Conservation (phyloP, 192 early-diverging fungal species). For the Funneliformis geosporum region DNA sequence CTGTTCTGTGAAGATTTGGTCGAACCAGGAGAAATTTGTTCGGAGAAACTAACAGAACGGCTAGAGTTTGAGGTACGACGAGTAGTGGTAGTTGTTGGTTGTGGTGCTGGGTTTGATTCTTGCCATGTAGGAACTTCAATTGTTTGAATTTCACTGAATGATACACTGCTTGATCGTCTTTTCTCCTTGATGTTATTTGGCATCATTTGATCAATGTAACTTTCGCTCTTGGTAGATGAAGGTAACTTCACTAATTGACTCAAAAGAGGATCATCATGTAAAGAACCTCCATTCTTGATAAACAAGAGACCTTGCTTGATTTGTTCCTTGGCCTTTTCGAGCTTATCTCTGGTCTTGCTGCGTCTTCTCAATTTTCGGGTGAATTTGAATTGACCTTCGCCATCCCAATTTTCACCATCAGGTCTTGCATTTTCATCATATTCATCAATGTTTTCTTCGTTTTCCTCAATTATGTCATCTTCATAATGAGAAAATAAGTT, state of each 20-base stretch:
- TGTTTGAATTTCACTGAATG: conserved; percentile 31
- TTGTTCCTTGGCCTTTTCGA: conserved; percentile 49
- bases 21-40: background rate
- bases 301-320: conserved; percentile 41
- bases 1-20: conserved; percentile 28
- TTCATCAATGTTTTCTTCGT: conserved; percentile 3
- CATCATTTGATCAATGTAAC: conserved; percentile 35
- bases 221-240: conserved; percentile 32
- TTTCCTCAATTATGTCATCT: background rate
- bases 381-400: conserved; percentile 20
- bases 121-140: conserved; percentile 29
- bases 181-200: conserved; percentile 10
- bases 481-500: background rate
- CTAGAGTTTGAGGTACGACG: conserved; percentile 29
- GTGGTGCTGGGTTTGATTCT: conserved; percentile 16
- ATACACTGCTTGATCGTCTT: conserved; percentile 22
- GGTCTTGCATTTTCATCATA: background rate
- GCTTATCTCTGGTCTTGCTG: conserved; percentile 34
- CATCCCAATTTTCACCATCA: background rate
- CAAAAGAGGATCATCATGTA: conserved; percentile 30
- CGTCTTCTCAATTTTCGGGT: conserved; percentile 40
- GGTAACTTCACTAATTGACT: conserved; percentile 22
- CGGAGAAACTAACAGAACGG: conserved; percentile 26
- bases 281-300: conserved; percentile 40
- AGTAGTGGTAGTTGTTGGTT: background rate